Base-by-base conservation (phyloP, 192 early-diverging fungal species). In the Coemansia sp. region DNA sequence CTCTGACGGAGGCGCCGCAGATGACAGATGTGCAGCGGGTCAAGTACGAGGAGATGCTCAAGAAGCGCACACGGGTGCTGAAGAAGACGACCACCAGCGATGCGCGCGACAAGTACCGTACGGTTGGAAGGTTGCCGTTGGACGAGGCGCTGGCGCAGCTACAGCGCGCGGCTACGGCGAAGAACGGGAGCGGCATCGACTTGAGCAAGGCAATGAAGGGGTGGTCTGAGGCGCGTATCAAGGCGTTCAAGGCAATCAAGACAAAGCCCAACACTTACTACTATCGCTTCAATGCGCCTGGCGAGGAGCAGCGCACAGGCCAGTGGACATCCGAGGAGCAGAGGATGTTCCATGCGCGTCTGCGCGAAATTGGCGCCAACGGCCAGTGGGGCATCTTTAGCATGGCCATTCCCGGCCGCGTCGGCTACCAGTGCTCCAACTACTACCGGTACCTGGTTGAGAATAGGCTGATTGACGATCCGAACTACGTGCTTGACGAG, bases 381-480 rank as follows among this genome's bases (percentile, higher is more conserved):
- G 95, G 96, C 10, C 95, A 98, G 76, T 98, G 96, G 95, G 95
- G 96, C 32, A 89, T 97, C 48, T 98, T 98, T 77, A 95, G 94
- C 26, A 95, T 95, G 90, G 86, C 92, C 6, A 93, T 98, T 44
- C 94, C 96, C 12, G 96, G 96, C 26, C 88, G 96, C 52, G 96
- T 98, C 43, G 96, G 96, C 12, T 98, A 98, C 76, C 96, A 97
- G 90, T 98, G 96, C 75, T 95, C 96, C 26, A 98, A 97, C 84
- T 98, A 95, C 80, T 98, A 98, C 78, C 89, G 96, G 38, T 80
- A 92, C 49, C 83, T 98, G 53, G 87, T 98, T 15, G 93, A 95
- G 75, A 92, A 91, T 49, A 89, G 91, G 18, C 89, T 96, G 67
- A 88, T 97, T 53, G 78, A 88, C 65, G 96, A 98, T 75, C 89